Evolutionary conservation across 1,284 basidiomycete species (phyloP).

Genomic region (Coniferiporia sulphurascens): DNA sequence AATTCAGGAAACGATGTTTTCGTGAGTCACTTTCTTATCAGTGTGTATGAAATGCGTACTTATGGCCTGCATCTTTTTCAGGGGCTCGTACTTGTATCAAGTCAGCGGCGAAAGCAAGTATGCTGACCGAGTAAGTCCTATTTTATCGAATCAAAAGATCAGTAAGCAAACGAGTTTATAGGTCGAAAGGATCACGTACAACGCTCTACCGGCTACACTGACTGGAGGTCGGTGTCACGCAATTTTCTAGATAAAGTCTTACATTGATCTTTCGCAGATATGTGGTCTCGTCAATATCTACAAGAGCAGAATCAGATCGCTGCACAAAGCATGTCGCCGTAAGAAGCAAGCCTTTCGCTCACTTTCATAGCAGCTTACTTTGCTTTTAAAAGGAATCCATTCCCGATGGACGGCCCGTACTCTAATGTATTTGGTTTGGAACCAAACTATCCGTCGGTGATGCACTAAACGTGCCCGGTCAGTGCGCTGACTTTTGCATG

Average conservation of each 20-base stretch:
- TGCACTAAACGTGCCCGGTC: not conserved
- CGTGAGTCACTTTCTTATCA: conserved; percentile 31
- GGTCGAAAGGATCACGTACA: conserved; percentile 56
- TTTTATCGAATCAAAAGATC: not conserved
- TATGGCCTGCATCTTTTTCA: conserved; percentile 21
- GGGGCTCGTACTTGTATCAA: conserved; percentile 53
- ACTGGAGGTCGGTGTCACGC: conserved; percentile 39
- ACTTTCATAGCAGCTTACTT: conserved; percentile 1
- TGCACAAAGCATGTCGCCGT: conserved; percentile 54
- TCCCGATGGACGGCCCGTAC: conserved; percentile 50
- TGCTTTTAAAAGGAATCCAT: conserved; percentile 41
- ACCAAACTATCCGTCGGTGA: conserved; percentile 41
- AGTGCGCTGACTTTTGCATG: not conserved
- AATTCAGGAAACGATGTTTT: conserved; percentile 55
- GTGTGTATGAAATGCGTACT: not conserved
- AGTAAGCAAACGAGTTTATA: conserved; percentile 20
- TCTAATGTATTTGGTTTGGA: conserved; percentile 53
- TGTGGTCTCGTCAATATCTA: conserved; percentile 57
- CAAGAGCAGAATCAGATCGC: conserved; percentile 60
- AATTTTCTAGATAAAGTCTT: not conserved
- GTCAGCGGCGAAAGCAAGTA: conserved; percentile 54
- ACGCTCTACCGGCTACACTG: conserved; percentile 50
- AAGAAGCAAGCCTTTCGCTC: conserved; percentile 22
- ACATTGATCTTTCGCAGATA: conserved; percentile 31
- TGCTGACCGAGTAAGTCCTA: conserved; percentile 41